Base-by-base conservation (phyloP, 2,329 filamentous ascomycete genomes). In the Claviceps digitariae region DNA sequence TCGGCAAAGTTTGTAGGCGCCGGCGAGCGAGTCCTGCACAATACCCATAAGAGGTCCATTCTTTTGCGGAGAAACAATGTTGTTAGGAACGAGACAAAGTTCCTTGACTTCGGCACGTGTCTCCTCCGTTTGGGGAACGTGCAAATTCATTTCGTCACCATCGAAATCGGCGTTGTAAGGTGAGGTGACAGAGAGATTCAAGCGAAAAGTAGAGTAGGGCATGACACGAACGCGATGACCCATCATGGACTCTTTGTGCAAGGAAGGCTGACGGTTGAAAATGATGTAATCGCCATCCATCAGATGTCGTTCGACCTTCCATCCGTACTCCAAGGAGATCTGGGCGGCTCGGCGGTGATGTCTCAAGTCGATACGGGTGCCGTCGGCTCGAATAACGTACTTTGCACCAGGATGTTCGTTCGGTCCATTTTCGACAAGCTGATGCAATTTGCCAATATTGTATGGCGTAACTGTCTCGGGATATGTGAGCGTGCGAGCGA, bases 171-270 rank as follows among this genome's bases (percentile, higher is more conserved):
- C 93, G 73, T 99, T 99, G 77, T 99, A 99, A 0, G 93, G 93
- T 29, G 90, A 95, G 0, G 94, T 98, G 64, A 98, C 93, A 0
- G 93, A 98, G 61, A 98, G 71, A 65, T 99, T 99, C 48, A 99
- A 79, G 58, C 93, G 85, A 76, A 99, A 99, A 1, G 93, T 99
- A 6, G 93, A 98, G 69, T 95, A 98, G 3, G 93, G 93, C 90
- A 98, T 97, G 56, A 99, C 93, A 56, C 86, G 85, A 58, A 98
- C 93, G 62, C 89, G 84, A 71, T 99, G 93, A 69, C 89, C 93
- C 94, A 98, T 98, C 93, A 98, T 99, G 56, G 93, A 98, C 67
- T 98, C 93, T 71, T 99, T 99, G 78, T 99, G 93, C 64, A 99
- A 77, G 38, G 93, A 99, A 1, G 93, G 93, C 67, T 99, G 93